Base-by-base conservation (phyloP, 176 grass and related monocot species). In the Panicum miliaceum region DNA sequence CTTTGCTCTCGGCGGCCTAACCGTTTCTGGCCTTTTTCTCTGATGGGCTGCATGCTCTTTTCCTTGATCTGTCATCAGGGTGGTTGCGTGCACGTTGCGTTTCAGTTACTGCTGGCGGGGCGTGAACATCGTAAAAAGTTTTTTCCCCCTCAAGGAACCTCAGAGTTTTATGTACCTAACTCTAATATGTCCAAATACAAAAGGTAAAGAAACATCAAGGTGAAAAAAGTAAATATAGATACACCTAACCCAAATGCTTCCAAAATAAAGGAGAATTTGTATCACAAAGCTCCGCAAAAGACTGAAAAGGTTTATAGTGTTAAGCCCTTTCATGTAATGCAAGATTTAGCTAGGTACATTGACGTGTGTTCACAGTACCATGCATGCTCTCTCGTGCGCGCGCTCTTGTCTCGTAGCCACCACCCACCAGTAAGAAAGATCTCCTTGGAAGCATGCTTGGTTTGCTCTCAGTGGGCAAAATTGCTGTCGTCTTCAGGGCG, bases 401-500 rank as follows among this genome's bases (percentile, higher is more conserved):
- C 46, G 12, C 22, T 25, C 51, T 83, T 78, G 86, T 71, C 80
- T 42, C 23, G 19, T 72, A 83, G 61, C 78, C 78, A 36, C 42
- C 36, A 36, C 6, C 26, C 46, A 47, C 36, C 59, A 87, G 81
- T 76, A 58, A n/a, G n/a, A n/a, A n/a, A n/a, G n/a, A 18, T 60
- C 72, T 53, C 35, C 36, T 51, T 85, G 74, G 74, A 78, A 25
- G 54, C 9, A 59, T 25, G n/a, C n/a, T 25, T 3, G 34, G 51
- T 79, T 43, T 20, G 5, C 63, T 62, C 66, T 38, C 50, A 32
- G 23, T 29, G 6, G 34, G 51, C n/a, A n/a, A n/a, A n/a, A n/a
- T n/a, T n/a, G n/a, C n/a, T n/a, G n/a, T n/a, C n/a, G 8, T 26
- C 46, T 86, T 74, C 40, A 90, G 93, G 70, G 82, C 82, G 22